Base-by-base conservation (phyloP, 139 green algal genomes). In the Micromonas pusilla region DNA sequence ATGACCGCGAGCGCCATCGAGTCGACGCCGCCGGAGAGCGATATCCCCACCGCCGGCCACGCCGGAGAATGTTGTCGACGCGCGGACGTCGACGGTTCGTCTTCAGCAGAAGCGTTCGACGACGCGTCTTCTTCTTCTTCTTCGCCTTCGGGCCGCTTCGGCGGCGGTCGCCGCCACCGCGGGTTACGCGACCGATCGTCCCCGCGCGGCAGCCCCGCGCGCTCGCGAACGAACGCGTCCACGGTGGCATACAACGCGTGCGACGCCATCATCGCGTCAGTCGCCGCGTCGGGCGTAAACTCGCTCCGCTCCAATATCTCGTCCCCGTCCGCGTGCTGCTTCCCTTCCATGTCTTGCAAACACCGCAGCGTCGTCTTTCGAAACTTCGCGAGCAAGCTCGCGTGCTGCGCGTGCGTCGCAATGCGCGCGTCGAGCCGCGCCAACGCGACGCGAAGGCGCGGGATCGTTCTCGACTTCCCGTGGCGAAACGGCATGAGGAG, bases 401-500 rank as follows among this genome's bases (percentile, higher is more conserved):
- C 19, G 38, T 32, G 37, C 2, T 60, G 34, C 36, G 25, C 25
- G 13, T 75, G 34, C 20, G 33, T 30, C 9, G 30, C 68, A 0
- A 32, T 2, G 0, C 68, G 20, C 1, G 26, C 36, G 37, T 75
- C 68, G 19, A 75, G 30, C 37, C 31, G 23, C 1, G 36, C 68
- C 30, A 75, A 36, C 20, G 23, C 30, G 36, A 30, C 36, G 3
- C 30, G 28, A n/a, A 75, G 53, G 21, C 36, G 37, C 68, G 68
- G 68, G 2, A 38, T 38, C 31, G 21, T 75, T 75, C 33, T 75
- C n/a, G n/a, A n/a, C n/a, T n/a, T 34, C 68, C 34, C 62, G 68
- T 75, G 68, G 25, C 68, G n/a, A 32, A 63, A 75, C 21, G 68
- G 68, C 68, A 75, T 75, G 68, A 75, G 68, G 1, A 75, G 37